Evolutionary conservation across 2,329 filamentous ascomycete species (phyloP), one percentile per base, ranked within the genome.

Genomic region (Tothia fuscella): DNA sequence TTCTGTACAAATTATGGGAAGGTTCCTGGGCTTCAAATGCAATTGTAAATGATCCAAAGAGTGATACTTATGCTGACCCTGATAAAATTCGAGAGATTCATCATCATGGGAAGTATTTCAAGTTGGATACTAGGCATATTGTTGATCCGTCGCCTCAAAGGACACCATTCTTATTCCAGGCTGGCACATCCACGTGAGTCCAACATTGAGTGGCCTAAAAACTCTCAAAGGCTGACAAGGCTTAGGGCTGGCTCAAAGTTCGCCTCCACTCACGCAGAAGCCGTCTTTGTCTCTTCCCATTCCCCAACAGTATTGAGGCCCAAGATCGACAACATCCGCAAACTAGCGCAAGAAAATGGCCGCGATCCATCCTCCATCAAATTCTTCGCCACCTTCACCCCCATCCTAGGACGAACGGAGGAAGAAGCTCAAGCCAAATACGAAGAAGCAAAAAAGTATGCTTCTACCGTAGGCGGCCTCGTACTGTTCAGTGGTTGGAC

Each of bases 1-100:
- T 80, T 1, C 56, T 79, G 3, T 80, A 65, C 42, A 68, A 69
- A 13, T 57, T 73, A 0, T 73, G 67, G 68, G 68, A 74, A 51
- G 66, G 63, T 0, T 69, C 64, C 5, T 74, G 70, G 69, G 56
- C 63, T 1, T 62, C 74, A 35, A 69, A 79, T 45, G 74, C 76
- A 1, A 63, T 78, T 9, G 57, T 65, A 0, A 65, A 69, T 0
- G 67, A 80, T 49, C 60, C 63, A 1, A 64, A 68, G 21, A 66
- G 64, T 9, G 74, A 77, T 48, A 65, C 63, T 25, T 78, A 77
- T 51, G 65, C 71, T 4, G 67, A 78, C 46, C 76, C 77, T 0
- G 64, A 68, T 32, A 71, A 72, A 50, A 70, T 80, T 43, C 66
- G 74, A 17, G 67, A 66, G 7, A 80, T 80, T 49, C 68, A 76